Conservation (phyloP, 768 basidiomycete genomes). For the Coprinopsis sp. region DNA sequence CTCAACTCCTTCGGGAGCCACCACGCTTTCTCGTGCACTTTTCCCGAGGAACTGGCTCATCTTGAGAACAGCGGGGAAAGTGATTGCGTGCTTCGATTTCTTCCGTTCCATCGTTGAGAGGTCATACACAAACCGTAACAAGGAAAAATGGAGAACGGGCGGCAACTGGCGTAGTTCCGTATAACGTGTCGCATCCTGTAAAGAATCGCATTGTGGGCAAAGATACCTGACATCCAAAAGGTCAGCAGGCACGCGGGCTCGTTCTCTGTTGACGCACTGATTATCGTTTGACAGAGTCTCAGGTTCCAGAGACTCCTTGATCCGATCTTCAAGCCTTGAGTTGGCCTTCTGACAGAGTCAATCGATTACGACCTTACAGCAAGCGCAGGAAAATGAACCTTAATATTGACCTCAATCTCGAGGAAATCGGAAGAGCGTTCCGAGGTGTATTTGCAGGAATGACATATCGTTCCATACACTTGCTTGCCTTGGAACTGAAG, state of each 20-base stretch:
- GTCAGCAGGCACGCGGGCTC: neutral
- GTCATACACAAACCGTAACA: conserved; percentile 93
- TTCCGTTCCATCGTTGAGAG: conserved; percentile 71
- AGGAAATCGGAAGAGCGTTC: conserved; percentile 70
- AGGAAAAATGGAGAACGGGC: conserved; percentile 85
- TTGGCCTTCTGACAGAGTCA: conserved; percentile 29
- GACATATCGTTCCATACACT: conserved; percentile 77
- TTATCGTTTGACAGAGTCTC: conserved; percentile 83
- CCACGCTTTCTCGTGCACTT: conserved; percentile 14
- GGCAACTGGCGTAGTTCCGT: conserved; percentile 70
- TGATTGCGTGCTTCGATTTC: conserved; percentile 78
- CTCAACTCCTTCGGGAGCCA: conserved; percentile 7
- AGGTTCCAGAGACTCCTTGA: conserved; percentile 57
- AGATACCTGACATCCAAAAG: conserved; percentile 51
- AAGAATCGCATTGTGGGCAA: conserved; percentile 67
- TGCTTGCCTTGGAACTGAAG: conserved; percentile 84
- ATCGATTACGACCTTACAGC: neutral
- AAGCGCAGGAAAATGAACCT: conserved; percentile 38
- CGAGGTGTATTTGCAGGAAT: conserved; percentile 61
- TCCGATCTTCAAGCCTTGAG: conserved; percentile 67
- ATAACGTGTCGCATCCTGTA: conserved; percentile 78
- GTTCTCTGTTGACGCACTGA: conserved; percentile 40
- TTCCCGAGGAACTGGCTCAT: conserved; percentile 62
- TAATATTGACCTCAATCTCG: conserved; percentile 84
- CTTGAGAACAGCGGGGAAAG: conserved; percentile 70